Base-by-base conservation (phyloP, 1,284 basidiomycete species). In the Rhodotorula mucilaginosa region DNA sequence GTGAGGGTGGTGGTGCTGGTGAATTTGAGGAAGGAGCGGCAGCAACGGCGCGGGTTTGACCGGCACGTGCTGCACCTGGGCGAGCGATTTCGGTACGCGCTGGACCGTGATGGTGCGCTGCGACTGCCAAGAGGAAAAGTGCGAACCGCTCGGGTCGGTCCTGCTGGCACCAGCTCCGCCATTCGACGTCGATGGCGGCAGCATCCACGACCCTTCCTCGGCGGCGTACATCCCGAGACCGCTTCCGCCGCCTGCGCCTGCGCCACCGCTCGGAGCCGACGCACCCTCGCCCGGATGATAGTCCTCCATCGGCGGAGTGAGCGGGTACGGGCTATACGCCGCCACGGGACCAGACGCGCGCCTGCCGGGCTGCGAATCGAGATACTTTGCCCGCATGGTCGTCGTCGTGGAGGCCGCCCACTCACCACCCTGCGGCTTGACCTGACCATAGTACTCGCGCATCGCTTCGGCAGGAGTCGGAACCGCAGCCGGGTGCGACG, bases 271-370 rank as follows among this genome's bases (percentile, higher is more conserved):
- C 29, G 16, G 51, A 39, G 10, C 47, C 58, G 34, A 31, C 59
- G n/a, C 10, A 21, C 26, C n/a, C 12, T 31, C 23, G 6, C 31
- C 34, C 39, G 51, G 31, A n/a, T 29, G 47, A 6, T 34, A 23
- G 57, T 51, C 26, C 19, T 66, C 65, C 34, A 44, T 51, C 18
- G 65, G 65, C 58, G 65, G 65, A n/a, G 65, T 66, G 31, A 66
- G 49, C 34, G 65, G 65, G 58, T 66, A 66, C 57, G 57, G 56
- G 19, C n/a, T 26, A 16, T 29, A 29, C 18, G 46, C 44, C 26
- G 63, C 18, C 0, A 47, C 19, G 49, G 26, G 46, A 0, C 12
- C 54, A 5, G 26, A 44, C 18, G 26, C 15, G 5, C 21, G 23
- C 61, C 26, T 60, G 12, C n/a, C 23, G n/a, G 46, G 44, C 44